phyloP scores from a whole-genome alignment of 2,329 filamentous ascomycete species.

The Hypoxylon sp. region DNA sequence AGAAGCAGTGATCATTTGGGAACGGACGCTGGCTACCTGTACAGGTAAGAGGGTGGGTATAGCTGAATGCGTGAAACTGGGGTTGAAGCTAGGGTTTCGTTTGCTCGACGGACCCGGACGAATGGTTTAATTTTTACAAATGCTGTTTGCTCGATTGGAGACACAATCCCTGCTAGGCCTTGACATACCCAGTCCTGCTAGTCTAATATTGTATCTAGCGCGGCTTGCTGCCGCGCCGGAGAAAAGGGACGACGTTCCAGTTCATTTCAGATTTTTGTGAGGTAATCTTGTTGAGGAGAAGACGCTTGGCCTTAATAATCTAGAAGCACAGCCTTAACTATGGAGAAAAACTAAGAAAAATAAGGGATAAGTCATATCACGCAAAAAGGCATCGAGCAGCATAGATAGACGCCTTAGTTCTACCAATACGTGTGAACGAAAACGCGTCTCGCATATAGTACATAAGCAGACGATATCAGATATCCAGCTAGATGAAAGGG shows the following conservation, averaged over 20 bases:
- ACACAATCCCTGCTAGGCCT: conserved; percentile 19
- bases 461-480: conserved; percentile 21
- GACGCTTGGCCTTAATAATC: conserved; percentile 20
- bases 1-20: conserved; percentile 33
- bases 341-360: background rate
- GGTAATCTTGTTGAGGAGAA: conserved; percentile 36
- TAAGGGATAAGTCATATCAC: background rate
- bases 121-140: conserved; percentile 33
- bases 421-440: conserved; percentile 5
- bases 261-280: conserved; percentile 31
- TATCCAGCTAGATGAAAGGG: conserved; percentile 19
- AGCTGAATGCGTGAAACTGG: conserved; percentile 23
- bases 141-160: conserved; percentile 16
- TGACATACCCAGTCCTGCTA: background rate
- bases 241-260: conserved; percentile 41
- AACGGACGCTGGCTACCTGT: conserved; percentile 21
- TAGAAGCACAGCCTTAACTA: background rate
- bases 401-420: conserved; percentile 11
- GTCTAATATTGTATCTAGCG: conserved; percentile 12
- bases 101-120: conserved; percentile 35
- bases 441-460: conserved; percentile 14
- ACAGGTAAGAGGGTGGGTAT: conserved; percentile 14
- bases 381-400: conserved; percentile 4
- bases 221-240: conserved; percentile 34
- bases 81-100: conserved; percentile 17